Evolutionary conservation across 345 rosid species (phyloP).

Genomic region (Orychophragmus violaceus): DNA sequence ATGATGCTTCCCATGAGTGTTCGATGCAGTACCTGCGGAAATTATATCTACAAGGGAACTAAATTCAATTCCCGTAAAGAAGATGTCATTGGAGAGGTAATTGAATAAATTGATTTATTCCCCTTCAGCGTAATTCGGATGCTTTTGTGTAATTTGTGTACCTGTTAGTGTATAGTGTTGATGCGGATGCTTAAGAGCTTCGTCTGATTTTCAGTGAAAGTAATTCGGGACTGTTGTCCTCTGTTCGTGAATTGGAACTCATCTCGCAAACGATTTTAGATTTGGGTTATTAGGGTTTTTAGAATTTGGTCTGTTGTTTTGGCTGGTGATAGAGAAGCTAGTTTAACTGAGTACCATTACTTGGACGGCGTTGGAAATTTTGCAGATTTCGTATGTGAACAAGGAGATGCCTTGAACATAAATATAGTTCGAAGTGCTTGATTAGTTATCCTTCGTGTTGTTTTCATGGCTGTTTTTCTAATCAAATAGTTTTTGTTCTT

Average conservation of each 20-base stretch:
- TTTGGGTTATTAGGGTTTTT: slow-evolving; percentile 27
- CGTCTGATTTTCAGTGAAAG: background rate
- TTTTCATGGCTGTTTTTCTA: background rate
- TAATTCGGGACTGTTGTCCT: background rate
- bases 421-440: background rate
- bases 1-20: slow-evolving; percentile 99
- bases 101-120: background rate
- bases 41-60: slow-evolving; percentile 89
- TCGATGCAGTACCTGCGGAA: slow-evolving; percentile 79
- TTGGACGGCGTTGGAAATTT: background rate
- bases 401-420: background rate
- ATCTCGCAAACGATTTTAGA: slow-evolving; percentile 1
- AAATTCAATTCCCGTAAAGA: slow-evolving; percentile 93
- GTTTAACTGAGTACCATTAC: background rate
- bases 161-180: background rate
- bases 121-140: background rate
- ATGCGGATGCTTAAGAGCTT: background rate
- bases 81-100: slow-evolving; percentile 84
- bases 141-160: background rate
- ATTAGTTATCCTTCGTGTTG: background rate
- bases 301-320: background rate
- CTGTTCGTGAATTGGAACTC: background rate
- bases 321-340: background rate
- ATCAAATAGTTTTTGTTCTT: background rate
- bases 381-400: background rate